Conservation (phyloP, 108 stramenopile genomes). For the Cylindrotheca fusiformis region DNA sequence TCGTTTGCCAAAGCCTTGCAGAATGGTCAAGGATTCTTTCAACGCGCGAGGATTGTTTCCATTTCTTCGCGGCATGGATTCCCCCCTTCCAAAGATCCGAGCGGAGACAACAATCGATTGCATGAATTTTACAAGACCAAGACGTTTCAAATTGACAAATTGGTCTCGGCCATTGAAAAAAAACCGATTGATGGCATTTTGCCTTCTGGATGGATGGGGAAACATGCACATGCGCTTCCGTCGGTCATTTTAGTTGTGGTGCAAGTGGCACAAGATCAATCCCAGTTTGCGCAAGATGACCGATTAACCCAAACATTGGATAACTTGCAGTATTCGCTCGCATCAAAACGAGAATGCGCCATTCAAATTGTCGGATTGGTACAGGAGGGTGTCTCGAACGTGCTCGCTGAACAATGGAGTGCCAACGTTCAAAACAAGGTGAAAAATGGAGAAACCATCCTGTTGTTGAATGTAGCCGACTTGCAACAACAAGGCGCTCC, state of each 20-base stretch:
- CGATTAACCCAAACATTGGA: conserved; percentile 48
- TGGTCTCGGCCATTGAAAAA: conserved; percentile 26
- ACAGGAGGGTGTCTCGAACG: conserved; percentile 31
- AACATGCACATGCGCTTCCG: conserved; percentile 69
- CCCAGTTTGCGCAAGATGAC: conserved; percentile 33
- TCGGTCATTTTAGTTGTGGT: conserved; percentile 67
- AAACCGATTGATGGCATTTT: conserved; percentile 64
- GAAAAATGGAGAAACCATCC: conserved; percentile 4
- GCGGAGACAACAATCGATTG: conserved; percentile 45
- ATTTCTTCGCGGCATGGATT: conserved; percentile 61
- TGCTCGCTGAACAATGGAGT: conserved; percentile 34
- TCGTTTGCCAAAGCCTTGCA: conserved; percentile 38
- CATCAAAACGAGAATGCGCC: conserved; percentile 54
- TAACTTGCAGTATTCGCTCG: conserved; percentile 46
- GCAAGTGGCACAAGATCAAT: conserved; percentile 22
- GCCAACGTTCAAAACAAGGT: conserved; percentile 14
- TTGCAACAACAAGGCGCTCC: conserved; percentile 13
- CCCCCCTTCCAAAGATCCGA: conserved; percentile 75
- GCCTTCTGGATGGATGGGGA: conserved; percentile 73
- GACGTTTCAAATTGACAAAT: neutral
- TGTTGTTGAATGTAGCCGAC: conserved; percentile 17
- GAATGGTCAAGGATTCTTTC: conserved; percentile 56
- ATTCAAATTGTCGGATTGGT: conserved; percentile 67
- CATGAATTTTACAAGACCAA: conserved; percentile 13
- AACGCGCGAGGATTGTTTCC: conserved; percentile 58